Base-by-base conservation (phyloP, 75 land plant species). In the Gnetum montanum region DNA sequence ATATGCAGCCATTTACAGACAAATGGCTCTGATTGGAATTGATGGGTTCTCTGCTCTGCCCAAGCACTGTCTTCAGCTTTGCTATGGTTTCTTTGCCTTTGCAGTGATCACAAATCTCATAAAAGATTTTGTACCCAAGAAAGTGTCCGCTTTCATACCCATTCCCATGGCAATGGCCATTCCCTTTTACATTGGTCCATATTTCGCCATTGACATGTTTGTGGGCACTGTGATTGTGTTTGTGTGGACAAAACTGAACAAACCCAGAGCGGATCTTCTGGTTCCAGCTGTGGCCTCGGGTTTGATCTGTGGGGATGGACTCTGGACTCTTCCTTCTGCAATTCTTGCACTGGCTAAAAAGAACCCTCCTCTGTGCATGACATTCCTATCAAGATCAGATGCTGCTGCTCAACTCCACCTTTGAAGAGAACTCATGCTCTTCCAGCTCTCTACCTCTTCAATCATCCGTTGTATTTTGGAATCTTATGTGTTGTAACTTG, bases 161-260 rank as follows among this genome's bases (percentile, higher is more conserved):
- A 64, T 64, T 10, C 68, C 82, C 2, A 80, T 80, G 83, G 83
- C 72, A 5, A 72, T 80, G 83, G 83, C 83, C 36, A 68, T 80
- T 26, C 83, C 83, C 1, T 80, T 80, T 62, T 80, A 80, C 62
- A 56, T 78, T 15, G 83, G 83, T 0, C 67, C 58, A 19, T 80
- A 78, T 66, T 80, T 80, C 48, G 62, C 83, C 52, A 72, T 80
- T 23, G 83, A 80, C 48, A 80, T 80, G 83, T 80, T 75, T 35
- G 22, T 80, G 37, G 83, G 83, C 13, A 72, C 77, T 20, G 51
- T 67, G 33, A 60, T 80, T 33, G 46, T 68, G 12, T 80, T 64
- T 19, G 46, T 60, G 11, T 80, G 81, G 66, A 47, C 67, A 64
- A 60, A 37, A 40, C 8, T 54, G 10, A 64, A 80, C 76, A 60